Base-by-base conservation (phyloP, 371 early-diverging fungal species). In the Fennellomyces sp. region DNA sequence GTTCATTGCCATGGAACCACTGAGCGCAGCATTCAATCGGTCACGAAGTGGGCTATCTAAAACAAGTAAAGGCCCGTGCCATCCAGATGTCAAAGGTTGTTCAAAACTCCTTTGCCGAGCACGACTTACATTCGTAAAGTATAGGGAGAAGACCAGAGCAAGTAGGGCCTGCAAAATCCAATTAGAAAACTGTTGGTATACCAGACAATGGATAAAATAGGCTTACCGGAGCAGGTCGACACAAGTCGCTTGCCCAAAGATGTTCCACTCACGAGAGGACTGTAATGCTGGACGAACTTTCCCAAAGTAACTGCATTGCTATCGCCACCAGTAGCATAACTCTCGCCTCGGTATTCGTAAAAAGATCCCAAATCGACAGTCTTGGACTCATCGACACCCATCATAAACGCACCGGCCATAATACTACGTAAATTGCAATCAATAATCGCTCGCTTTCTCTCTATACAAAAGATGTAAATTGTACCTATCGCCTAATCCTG, bases 291-390 rank as follows among this genome's bases (percentile, higher is more conserved):
- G n/a, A 78, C 38, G 30, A 72, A 70, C 31, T 76, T 78, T 8
- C 78, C 68, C 13, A 81, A 26, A 7, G 76, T 77, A 0, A 65
- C 36, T 3, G 81, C 78, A 53, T 54, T 57, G 13, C 30, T 21
- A 39, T 81, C 70, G 19, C 81, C 81, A 58, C 81, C 81, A 11
- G 65, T 68, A 19, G 71, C 64, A 52, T 70, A 81, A 41, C 76
- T 76, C 15, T 76, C 49, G 2, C 78, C 78, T 56, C 81, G 69
- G 30, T 70, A 73, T 55, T 76, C 77, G 10, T 52, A 56, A 17
- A 60, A 52, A 10, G 68, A 41, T 8, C 52, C 35, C 26, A 65
- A 50, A 29, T 17, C 70, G 69, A 0, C 62, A 29, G 8, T 75
- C 73, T 48, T 52, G 52, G 15, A 23, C 17, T 51, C 15, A 3